Evolutionary conservation across 257 asterid genomes (phyloP).

Genomic region (Nicotiana undulata): DNA sequence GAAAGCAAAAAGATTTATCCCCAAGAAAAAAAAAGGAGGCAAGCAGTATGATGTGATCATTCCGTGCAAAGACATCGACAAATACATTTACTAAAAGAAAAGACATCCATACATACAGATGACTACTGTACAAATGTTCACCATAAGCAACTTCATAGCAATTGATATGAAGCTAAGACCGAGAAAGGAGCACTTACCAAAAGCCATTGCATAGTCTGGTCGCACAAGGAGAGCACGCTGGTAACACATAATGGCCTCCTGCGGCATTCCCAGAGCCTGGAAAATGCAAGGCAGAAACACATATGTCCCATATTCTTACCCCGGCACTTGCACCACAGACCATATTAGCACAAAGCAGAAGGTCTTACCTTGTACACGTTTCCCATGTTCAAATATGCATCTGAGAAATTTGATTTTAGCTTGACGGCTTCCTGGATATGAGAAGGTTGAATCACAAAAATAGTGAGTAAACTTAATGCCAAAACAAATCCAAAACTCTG

Average conservation of each 20-base stretch:
- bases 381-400: constrained; percentile 92
- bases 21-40: background rate
- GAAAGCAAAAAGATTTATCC: background rate
- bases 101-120: background rate
- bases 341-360: constrained; percentile 35
- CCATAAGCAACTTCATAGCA: background rate
- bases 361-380: constrained; percentile 89
- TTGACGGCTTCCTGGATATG: constrained; percentile 86
- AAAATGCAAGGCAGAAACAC: constrained; percentile 44
- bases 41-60: background rate
- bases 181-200: constrained; percentile 48
- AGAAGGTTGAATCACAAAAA: constrained; percentile 12
- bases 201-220: constrained; percentile 95
- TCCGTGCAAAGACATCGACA: background rate
- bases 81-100: background rate
- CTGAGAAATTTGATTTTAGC: constrained; percentile 87
- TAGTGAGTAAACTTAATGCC: background rate
- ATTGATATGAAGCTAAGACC: background rate
- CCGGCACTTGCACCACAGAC: constrained; percentile 39
- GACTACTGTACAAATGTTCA: background rate
- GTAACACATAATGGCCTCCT: constrained; percentile 88
- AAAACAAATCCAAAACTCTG: background rate
- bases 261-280: constrained; percentile 93
- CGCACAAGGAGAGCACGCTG: constrained; percentile 87
- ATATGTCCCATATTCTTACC: constrained; percentile 44